Base-by-base conservation (phyloP, 2,329 filamentous ascomycete species). In the Fusarium haematococcum region DNA sequence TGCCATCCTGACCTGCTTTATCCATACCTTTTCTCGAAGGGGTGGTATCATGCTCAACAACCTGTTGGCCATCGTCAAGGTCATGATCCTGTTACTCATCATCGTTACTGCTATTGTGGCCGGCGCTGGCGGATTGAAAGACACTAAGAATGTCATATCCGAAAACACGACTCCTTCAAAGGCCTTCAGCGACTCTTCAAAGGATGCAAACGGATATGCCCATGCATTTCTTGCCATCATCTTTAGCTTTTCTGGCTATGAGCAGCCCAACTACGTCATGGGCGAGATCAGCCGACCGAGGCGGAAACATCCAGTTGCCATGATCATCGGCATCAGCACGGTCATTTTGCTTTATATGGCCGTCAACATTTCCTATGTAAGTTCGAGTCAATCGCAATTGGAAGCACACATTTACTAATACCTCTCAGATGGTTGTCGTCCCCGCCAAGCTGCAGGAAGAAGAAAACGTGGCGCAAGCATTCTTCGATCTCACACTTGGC, bases 11-110 rank as follows among this genome's bases (percentile, higher is more conserved):
- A 84, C 85, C 4, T 87, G 86, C 65, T 80, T 88, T 20, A 82
- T 89, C 1, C 88, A 90, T 68, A 83, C 82, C 5, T 77, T 83
- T 43, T 89, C 86, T 50, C 81, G 88, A 30, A 80, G 84, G 9
- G 86, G 86, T 4, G 88, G 88, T 3, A 88, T 90, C 50, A 76
- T 81, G 25, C 74, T 89, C 27, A 88, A 87, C 76, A 89, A 89
- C 69, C 27, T 83, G n/a, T 80, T 90, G 35, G 88, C 88, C 5
- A 77, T 85, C 4, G 73, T 88, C 67, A 90, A 90, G 71, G 77
- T 88, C 4, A 74, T 81, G 54, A 84, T 89, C 2, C 82, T 90
- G 2, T 64, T 88, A 2, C 78, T 85, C 11, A 86, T 90, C 61
- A 77, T 83, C 18, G 65, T 79, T 9, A 76, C 79, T 8, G 80